Evolutionary conservation across 768 basidiomycete genomes (phyloP).

Genomic region (Suillus subluteus): DNA sequence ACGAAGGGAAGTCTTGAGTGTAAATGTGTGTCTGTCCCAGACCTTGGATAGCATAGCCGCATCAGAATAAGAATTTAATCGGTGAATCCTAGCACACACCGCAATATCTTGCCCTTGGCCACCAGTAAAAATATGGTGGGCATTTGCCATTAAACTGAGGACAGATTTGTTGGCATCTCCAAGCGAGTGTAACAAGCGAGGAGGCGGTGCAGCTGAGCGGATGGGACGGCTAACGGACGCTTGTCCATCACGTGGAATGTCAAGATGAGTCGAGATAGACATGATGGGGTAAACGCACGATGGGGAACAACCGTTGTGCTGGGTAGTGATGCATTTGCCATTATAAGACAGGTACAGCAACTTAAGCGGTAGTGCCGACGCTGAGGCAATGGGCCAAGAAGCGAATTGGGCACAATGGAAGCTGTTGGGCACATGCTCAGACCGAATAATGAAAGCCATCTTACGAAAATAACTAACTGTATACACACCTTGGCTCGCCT

Average conservation of each 20-base stretch:
- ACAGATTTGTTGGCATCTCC: constrained; percentile 71
- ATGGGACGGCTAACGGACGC: constrained; percentile 65
- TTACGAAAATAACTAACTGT: neutral
- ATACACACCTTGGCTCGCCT: neutral
- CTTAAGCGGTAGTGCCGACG: neutral
- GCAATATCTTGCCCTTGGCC: constrained; percentile 74
- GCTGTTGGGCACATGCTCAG: neutral
- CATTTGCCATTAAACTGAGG: constrained; percentile 74
- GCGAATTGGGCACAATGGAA: neutral
- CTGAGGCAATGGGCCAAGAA: neutral
- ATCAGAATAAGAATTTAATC: neutral
- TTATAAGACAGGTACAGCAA: neutral
- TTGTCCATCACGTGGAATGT: constrained; percentile 23
- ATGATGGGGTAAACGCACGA: constrained; percentile 27
- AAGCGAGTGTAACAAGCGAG: constrained; percentile 68
- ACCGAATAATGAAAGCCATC: neutral
- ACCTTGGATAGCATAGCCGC: constrained; percentile 54
- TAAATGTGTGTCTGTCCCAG: constrained; percentile 78
- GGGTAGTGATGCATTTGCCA: neutral
- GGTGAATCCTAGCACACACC: constrained; percentile 48
- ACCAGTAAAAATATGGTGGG: constrained; percentile 78
- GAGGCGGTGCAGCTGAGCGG: constrained; percentile 44
- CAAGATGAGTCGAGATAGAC: neutral
- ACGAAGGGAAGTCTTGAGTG: constrained; percentile 64
- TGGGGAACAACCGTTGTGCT: constrained; percentile 22